Base-by-base conservation (phyloP, 805 yeast species). In the Candida suzukii region DNA sequence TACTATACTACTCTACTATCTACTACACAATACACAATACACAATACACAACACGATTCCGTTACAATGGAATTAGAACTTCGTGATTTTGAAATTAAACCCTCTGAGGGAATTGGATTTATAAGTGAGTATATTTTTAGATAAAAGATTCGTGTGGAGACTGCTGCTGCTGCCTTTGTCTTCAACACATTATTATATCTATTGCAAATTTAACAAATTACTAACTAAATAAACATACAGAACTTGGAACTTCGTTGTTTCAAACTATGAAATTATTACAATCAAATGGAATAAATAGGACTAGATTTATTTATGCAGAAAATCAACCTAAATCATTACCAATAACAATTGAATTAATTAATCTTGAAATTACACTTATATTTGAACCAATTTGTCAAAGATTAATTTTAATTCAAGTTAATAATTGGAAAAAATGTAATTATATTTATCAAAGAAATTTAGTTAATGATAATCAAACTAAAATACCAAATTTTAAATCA, bases 401-500 rank as follows among this genome's bases (percentile, higher is more conserved):
- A 33, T 45, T 61, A 20, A 20, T 59, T 3, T 30, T 59, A 3
- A 56, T 61, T 34, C 61, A 61, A 37, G 41, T 57, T 6, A 46
- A 35, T 13, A 25, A n/a, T 24, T 39, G 40, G 40, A 35, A 32
- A 17, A 17, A n/a, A 13, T 8, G 29, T 19, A 37, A 20, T 4
- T 28, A 4, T 10, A 3, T 28, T 14, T 37, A 37, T 19, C 39
- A 28, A 14, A 18, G 21, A 17, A 20, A 37, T 3, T 18, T 28
- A 11, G 16, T 24, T 2, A 32, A 40, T 24, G 16, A 11, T 4
- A 32, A 35, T 10, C 17, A 25, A 33, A 25, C 21, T 8, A 25
- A 9, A 20, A 29, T 24, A 34, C 38, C 25, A 20, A 40, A 17
- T 22, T 61, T 76, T 46, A 70, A 68, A 36, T 57, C 63, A 16